A percentile compares a stretch with the other conserved stretches of the same genome.
These are phyloP conservation scores for Venturia pyrina DNA, from an alignment of 2,329 filamentous ascomycete genomes.

Conservation along the genomic window DNA sequence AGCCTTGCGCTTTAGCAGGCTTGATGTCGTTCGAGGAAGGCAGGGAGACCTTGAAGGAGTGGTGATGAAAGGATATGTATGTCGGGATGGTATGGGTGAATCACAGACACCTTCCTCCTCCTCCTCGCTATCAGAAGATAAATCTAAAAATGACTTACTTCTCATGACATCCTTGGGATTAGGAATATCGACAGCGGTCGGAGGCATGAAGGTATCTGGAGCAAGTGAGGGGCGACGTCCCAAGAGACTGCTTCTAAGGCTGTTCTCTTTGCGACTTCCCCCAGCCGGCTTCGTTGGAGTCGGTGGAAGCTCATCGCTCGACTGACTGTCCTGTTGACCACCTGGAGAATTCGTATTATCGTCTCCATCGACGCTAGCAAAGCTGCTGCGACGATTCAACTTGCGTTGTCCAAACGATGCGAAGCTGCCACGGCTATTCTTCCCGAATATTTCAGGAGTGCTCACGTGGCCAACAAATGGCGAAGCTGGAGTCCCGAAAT, in stretches of 20 bases:
- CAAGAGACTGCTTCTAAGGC: constrained; percentile 40
- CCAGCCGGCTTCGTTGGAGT: constrained; percentile 73
- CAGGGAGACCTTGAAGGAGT: constrained; percentile 22
- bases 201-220: constrained; percentile 36
- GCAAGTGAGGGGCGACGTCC: constrained; percentile 36
- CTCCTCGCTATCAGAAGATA: constrained; percentile 15
- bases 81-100: constrained; percentile 25
- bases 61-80: constrained; percentile 15
- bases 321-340: constrained; percentile 46
- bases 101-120: constrained; percentile 25
- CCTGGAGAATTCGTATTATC: constrained; percentile 54
- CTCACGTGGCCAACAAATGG: constrained; percentile 61
- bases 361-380: constrained; percentile 72
- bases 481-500: constrained; percentile 70
- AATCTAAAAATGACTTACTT: constrained; percentile 27
- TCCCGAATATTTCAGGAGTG: constrained; percentile 57
- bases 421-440: constrained; percentile 36
- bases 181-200: constrained; percentile 21
- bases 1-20: background rate
- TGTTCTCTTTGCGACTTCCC: constrained; percentile 36
- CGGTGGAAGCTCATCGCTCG: constrained; percentile 71
- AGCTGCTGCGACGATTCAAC: constrained; percentile 52
- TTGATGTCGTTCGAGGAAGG: constrained; percentile 24
- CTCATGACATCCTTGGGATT: constrained; percentile 19
- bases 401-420: background rate